These are phyloP conservation scores for Trichoderma koningiopsis DNA, from an alignment of 2,329 filamentous ascomycete species.

Conservation along the genomic window DNA sequence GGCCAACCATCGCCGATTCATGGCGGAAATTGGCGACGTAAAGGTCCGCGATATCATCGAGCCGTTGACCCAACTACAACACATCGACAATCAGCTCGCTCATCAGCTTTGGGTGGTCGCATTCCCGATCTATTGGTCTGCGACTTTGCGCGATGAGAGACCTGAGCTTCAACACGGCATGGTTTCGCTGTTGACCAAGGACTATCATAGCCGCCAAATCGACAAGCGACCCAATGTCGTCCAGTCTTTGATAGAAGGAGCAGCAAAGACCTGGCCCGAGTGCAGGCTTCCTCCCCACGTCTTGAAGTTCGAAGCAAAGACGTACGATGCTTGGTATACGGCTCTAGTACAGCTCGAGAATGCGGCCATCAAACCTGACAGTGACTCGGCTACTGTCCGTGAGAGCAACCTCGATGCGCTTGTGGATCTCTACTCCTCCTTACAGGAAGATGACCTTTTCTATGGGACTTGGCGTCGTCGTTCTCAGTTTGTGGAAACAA, in stretches of 20 bases:
- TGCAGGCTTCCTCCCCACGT: constrained; percentile 95
- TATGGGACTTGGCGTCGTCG: constrained; percentile 95
- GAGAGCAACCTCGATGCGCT: constrained; percentile 96
- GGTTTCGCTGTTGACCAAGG: constrained; percentile 87
- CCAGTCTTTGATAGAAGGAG: constrained; percentile 85
- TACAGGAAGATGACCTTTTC: constrained; percentile 96
- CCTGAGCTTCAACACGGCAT: constrained; percentile 88
- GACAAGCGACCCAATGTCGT: constrained; percentile 96
- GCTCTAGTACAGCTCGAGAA: constrained; percentile 88
- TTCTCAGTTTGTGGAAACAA: constrained; percentile 96
- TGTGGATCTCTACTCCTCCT: constrained; percentile 85
- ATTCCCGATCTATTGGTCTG: constrained; percentile 94
- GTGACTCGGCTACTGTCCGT: constrained; percentile 79
- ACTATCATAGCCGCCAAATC: constrained; percentile 91
- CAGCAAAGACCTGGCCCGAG: constrained; percentile 78
- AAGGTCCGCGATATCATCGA: constrained; percentile 87
- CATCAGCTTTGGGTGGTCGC: constrained; percentile 88
- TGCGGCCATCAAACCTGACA: constrained; percentile 77
- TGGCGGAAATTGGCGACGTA: constrained; percentile 79
- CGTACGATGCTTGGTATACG: constrained; percentile 98
- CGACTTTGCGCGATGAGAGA: constrained; percentile 82
- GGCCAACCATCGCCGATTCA: constrained; percentile 77
- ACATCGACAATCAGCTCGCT: constrained; percentile 78
- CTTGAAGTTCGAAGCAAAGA: constrained; percentile 90
- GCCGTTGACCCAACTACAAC: constrained; percentile 87